Evolutionary conservation across 2,329 filamentous ascomycete species (phyloP).

Genomic region (Ophiostoma populinum): DNA sequence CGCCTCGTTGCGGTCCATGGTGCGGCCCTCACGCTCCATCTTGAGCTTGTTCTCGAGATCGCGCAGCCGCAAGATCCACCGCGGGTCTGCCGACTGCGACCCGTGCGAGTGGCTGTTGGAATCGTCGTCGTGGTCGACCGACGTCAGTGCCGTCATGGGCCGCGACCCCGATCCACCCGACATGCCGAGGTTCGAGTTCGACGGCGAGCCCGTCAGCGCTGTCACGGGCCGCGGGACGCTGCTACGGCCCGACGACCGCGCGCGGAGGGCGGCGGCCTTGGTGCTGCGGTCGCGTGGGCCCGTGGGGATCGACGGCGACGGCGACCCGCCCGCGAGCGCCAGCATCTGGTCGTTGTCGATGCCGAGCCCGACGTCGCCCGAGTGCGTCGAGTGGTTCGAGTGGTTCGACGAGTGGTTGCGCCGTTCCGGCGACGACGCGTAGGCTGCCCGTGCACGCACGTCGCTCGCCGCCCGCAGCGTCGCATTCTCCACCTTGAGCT

Average conservation of each 20-base stretch:
- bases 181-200: too few species aligned
- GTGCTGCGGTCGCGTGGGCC: constrained; percentile 30
- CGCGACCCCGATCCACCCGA: constrained; percentile 8
- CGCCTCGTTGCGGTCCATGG: constrained; percentile 72
- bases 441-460: constrained; percentile 32
- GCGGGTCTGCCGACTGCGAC: constrained; percentile 33
- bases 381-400: constrained; percentile 12
- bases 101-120: too few species aligned
- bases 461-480: constrained; percentile 50
- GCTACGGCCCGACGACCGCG: constrained; percentile 10
- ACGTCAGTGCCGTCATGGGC: constrained; percentile 13
- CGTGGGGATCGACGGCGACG: constrained; percentile 35
- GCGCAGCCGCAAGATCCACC: constrained; percentile 70
- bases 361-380: constrained; percentile 15
- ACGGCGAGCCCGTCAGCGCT: constrained; percentile 11
- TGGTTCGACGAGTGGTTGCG: neutral
- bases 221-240: constrained; percentile 10
- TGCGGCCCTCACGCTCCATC: constrained; percentile 69
- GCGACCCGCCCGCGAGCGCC: constrained; percentile 26
- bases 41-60: constrained; percentile 83
- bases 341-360: constrained; percentile 16
- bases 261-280: constrained; percentile 5
- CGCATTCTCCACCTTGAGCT: constrained; percentile 48
- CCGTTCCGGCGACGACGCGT: constrained; percentile 12
- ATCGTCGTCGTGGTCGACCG: constrained; percentile 12